phyloP scores from a whole-genome alignment of 2,329 filamentous ascomycete species.

The Calonectria montana region DNA sequence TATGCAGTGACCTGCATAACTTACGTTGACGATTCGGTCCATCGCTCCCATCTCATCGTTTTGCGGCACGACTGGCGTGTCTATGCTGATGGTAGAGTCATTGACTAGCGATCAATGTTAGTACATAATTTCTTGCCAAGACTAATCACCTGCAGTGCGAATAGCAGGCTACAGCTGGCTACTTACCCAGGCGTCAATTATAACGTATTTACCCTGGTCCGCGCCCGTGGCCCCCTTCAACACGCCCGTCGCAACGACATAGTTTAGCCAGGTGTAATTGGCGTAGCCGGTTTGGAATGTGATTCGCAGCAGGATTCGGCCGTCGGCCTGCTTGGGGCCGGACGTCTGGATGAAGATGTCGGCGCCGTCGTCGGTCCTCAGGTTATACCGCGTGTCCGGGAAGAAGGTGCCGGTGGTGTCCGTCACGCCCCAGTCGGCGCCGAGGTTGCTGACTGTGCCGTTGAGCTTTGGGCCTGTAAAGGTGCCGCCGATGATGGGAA shows the following conservation, averaged over 20 bases:
- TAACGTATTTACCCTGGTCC: slow-evolving; percentile 35
- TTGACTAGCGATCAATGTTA: neutral
- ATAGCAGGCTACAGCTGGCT: neutral
- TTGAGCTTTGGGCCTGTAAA: slow-evolving; percentile 50
- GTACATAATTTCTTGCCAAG: neutral
- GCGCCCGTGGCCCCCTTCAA: slow-evolving; percentile 23
- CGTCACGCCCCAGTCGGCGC: slow-evolving; percentile 52
- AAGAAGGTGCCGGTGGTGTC: slow-evolving; percentile 50
- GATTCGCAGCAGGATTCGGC: slow-evolving; percentile 39
- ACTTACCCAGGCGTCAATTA: slow-evolving; percentile 42
- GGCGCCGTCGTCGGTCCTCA: slow-evolving; percentile 51
- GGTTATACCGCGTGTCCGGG: slow-evolving; percentile 52
- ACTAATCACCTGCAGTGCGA: neutral
- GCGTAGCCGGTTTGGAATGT: slow-evolving; percentile 50
- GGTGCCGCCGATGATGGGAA: slow-evolving; percentile 49
- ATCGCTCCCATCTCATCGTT: neutral
- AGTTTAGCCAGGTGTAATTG: slow-evolving; percentile 53
- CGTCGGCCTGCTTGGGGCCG: slow-evolving; percentile 50
- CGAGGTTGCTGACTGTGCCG: slow-evolving; percentile 45
- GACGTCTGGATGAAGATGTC: slow-evolving; percentile 51
- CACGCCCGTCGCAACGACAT: slow-evolving; percentile 43
- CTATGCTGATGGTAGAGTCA: neutral
- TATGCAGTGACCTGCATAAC: neutral
- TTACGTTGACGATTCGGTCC: neutral
- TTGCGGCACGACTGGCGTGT: neutral